Evolutionary conservation across 2,329 filamentous ascomycete species (phyloP).

Genomic region (Colletotrichum higginsianum): DNA sequence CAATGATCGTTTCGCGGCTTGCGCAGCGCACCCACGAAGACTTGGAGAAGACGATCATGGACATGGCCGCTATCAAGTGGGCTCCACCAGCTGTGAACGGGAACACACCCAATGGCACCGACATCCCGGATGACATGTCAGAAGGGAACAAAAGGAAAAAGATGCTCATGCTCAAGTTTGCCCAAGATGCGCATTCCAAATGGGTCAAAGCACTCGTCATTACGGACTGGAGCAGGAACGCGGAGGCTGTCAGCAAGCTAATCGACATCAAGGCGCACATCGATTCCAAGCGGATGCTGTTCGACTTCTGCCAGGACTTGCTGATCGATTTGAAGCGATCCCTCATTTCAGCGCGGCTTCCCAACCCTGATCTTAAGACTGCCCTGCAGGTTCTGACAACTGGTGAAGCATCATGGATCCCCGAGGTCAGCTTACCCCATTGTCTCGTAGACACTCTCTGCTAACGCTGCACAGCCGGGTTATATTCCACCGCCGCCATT

Average conservation of each 20-base stretch:
- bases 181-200: constrained; percentile 83
- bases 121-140: constrained; percentile 68
- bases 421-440: constrained; percentile 72
- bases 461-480: constrained; percentile 67
- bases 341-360: constrained; percentile 80
- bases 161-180: constrained; percentile 80
- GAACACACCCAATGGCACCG: constrained; percentile 57
- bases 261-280: constrained; percentile 90
- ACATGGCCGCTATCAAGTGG: constrained; percentile 78
- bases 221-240: constrained; percentile 88
- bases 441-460: not conserved
- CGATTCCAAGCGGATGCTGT: constrained; percentile 72
- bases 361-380: constrained; percentile 91
- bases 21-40: constrained; percentile 88
- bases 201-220: constrained; percentile 96
- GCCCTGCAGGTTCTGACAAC: constrained; percentile 88
- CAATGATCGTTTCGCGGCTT: constrained; percentile 81
- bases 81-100: constrained; percentile 67
- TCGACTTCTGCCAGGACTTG: constrained; percentile 71
- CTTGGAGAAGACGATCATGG: constrained; percentile 78
- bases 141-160: constrained; percentile 83
- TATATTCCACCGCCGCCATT: constrained; percentile 84
- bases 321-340: constrained; percentile 82
- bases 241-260: constrained; percentile 84
- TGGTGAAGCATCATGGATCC: constrained; percentile 83